Conservation (phyloP, 495 filamentous ascomycete genomes). For the Aspergillus cristatus region DNA sequence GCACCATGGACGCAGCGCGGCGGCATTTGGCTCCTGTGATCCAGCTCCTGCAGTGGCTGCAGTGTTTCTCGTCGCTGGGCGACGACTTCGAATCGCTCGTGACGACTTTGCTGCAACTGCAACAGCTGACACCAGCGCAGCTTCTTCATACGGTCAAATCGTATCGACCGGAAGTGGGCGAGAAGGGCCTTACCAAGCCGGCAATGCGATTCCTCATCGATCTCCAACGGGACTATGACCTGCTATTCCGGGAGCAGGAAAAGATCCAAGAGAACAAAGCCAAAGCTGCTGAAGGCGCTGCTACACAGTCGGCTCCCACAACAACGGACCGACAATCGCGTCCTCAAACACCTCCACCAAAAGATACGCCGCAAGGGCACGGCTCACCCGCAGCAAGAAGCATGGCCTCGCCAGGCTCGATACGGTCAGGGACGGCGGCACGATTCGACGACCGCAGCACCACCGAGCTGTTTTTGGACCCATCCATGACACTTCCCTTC, state of each 20-base stretch:
- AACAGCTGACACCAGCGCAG: slow-evolving; percentile 73
- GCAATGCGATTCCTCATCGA: slow-evolving; percentile 78
- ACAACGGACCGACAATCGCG: slow-evolving; percentile 34
- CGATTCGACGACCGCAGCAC: slow-evolving; percentile 33
- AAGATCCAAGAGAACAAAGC: slow-evolving; percentile 25
- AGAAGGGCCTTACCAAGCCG: slow-evolving; percentile 78
- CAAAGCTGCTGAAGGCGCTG: slow-evolving; percentile 13
- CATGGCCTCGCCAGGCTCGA: neutral
- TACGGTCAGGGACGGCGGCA: slow-evolving; percentile 5
- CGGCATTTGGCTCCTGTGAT: slow-evolving; percentile 84
- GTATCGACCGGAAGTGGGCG: slow-evolving; percentile 90
- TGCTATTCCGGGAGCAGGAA: slow-evolving; percentile 27
- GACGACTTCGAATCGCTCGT: slow-evolving; percentile 84
- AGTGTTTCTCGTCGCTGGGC: slow-evolving; percentile 93
- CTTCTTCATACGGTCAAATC: slow-evolving; percentile 88
- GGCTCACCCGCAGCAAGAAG: slow-evolving; percentile 12
- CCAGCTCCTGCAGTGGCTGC: slow-evolving; percentile 93
- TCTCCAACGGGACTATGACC: slow-evolving; percentile 58
- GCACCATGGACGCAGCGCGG: slow-evolving; percentile 69
- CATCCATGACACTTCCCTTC: slow-evolving; percentile 89
- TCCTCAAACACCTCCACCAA: slow-evolving; percentile 35
- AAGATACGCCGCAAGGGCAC: slow-evolving; percentile 25
- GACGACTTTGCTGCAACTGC: slow-evolving; percentile 81
- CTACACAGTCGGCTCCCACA: slow-evolving; percentile 14
- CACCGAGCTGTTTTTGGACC: slow-evolving; percentile 62